A percentile compares a stretch with the other conserved stretches of the same genome.
Conservation (phyloP, 176 grass and related monocot species). For the Musa itinerans region DNA sequence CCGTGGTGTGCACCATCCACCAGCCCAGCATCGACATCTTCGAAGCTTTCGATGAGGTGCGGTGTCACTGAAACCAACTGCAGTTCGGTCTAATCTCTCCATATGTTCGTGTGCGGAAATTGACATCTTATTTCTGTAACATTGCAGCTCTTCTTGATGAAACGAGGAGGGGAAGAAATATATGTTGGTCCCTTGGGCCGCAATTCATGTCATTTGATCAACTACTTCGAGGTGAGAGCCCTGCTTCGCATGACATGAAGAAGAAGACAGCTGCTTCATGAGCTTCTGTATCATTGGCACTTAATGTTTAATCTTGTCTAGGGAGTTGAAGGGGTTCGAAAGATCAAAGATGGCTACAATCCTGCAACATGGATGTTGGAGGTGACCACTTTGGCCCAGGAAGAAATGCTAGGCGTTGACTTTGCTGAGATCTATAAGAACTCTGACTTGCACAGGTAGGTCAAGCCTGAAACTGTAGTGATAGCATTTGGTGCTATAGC, state of each 20-base stretch:
- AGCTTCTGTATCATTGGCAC: slow-evolving; percentile 11
- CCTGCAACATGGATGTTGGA: slow-evolving; percentile 97
- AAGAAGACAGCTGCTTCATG: not conserved
- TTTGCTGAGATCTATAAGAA: slow-evolving; percentile 63
- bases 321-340: slow-evolving; percentile 67
- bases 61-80: slow-evolving; percentile 6
- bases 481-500: too few relatives aligned
- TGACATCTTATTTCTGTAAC: slow-evolving; percentile 28
- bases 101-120: not conserved
- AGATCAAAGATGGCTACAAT: slow-evolving; percentile 89
- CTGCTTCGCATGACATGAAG: slow-evolving; percentile 10
- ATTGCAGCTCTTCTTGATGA: slow-evolving; percentile 86
- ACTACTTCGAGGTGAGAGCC: slow-evolving; percentile 72
- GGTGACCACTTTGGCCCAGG: slow-evolving; percentile 55
- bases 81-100: not conserved
- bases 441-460: slow-evolving; percentile 64
- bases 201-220: slow-evolving; percentile 69
- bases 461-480: not conserved
- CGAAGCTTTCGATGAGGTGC: slow-evolving; percentile 89
- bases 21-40: slow-evolving; percentile 96
- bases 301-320: slow-evolving; percentile 19
- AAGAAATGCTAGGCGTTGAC: slow-evolving; percentile 65
- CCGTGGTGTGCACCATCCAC: slow-evolving; percentile 91
- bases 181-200: slow-evolving; percentile 70
- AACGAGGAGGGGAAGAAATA: slow-evolving; percentile 89